Evolutionary conservation across 1,139 yeast species (phyloP).

Genomic region (Yamadazyma mexicana): DNA sequence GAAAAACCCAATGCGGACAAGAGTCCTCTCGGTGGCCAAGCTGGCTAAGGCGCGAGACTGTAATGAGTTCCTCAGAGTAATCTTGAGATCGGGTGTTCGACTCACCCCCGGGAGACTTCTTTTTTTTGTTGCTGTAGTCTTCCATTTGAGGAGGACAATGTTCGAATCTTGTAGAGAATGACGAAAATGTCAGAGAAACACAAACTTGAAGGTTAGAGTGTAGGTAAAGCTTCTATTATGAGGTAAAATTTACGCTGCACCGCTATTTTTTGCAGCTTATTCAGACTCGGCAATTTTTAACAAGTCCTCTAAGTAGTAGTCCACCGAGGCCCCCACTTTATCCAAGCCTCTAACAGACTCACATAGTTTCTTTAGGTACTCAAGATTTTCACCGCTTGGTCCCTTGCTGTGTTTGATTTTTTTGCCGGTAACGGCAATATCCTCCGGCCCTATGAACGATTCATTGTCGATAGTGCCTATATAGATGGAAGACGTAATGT

Average conservation of each 20-base stretch:
- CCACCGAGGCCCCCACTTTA: slow-evolving; percentile 25
- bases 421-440: slow-evolving; percentile 54
- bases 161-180: too few relatives aligned
- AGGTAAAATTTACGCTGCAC: too few relatives aligned
- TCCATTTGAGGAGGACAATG: too few relatives aligned
- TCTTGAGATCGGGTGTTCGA: slow-evolving; percentile 86
- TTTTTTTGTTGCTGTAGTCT: slow-evolving; percentile 22
- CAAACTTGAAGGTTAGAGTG: too few relatives aligned
- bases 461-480: slow-evolving; percentile 77
- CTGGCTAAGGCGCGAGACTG: slow-evolving; percentile 84
- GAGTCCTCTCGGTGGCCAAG: slow-evolving; percentile 69
- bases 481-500: slow-evolving; percentile 66
- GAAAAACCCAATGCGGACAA: background rate
- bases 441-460: slow-evolving; percentile 84
- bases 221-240: too few relatives aligned
- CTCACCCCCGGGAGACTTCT: slow-evolving; percentile 75
- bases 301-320: slow-evolving; percentile 41
- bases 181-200: slow-evolving; percentile 60
- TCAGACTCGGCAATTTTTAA: slow-evolving; percentile 1
- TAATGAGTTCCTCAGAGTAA: slow-evolving; percentile 50
- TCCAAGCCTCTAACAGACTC: slow-evolving; percentile 54
- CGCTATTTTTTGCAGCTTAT: background rate
- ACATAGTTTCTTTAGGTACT: slow-evolving; percentile 60
- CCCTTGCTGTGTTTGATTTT: slow-evolving; percentile 62
- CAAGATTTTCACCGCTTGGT: slow-evolving; percentile 79